Base-by-base conservation (phyloP, 805 yeast species). In the Saccharomycopsis fodiens region DNA sequence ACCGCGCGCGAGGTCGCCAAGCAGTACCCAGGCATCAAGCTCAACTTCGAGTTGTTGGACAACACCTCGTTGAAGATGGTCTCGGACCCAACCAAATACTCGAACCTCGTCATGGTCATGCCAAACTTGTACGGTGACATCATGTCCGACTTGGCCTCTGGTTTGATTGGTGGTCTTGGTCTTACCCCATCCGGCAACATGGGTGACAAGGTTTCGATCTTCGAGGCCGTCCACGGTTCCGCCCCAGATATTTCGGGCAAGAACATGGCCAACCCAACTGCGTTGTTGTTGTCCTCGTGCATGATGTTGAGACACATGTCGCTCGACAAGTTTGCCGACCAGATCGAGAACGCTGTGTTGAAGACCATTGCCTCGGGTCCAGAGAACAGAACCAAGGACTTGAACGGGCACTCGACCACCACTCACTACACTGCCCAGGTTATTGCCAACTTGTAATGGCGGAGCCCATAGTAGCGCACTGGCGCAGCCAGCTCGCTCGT, bases 301-400 rank as follows among this genome's bases (percentile, higher is more conserved):
- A 93, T 93, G 97, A 91, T 93, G 97, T 82, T 93, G 76, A 85
- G 95, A 74, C 98, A 93, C 77, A 91, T 93, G 97, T 82, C 86
- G 44, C 78, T 93, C 67, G 74, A 76, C 67, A 70, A 73, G 27
- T 77, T 82, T 61, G 97, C 97, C 57, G 82, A 78, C 65, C 76
- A 71, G 67, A 87, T 93, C 62, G 95, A 91, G 74, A 68, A 65
- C 56, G 97, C 98, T 49, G 96, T 89, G 47, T 70, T 74, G 61
- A 73, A 68, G 63, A 47, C 52, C 23, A 85, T 93, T 63, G 97
- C 97, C 53, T 85, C 96, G 41, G 96, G 97, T 59, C 79, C 88
- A 55, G 93, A 84, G 67, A 85, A 85, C 79, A 86, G 95, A 81
- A 93, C 98, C 56, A 87, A 87, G 67, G 98, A 91, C 68, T 78